Evolutionary conservation across 1,139 yeast genomes (phyloP), one percentile per base, ranked within the genome.

Genomic region (Candida pseudoviswanathii): DNA sequence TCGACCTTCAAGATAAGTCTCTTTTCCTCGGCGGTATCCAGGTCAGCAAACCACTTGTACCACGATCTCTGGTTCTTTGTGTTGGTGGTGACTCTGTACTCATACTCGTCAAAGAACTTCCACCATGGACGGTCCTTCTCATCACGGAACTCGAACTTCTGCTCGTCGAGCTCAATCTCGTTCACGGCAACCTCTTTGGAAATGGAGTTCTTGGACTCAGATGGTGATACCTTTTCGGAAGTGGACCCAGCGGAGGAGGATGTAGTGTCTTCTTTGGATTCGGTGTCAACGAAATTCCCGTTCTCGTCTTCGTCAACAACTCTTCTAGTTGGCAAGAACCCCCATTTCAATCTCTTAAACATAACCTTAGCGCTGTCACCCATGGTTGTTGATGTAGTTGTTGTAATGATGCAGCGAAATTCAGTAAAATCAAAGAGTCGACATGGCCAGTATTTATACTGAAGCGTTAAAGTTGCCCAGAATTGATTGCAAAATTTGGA

Each of bases 1-100:
- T 87, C 95, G 46, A 86, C 65, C 61, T 87, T 87, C 63, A 79
- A 64, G 44, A 87, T 70, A 46, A 86, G 69, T 44, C 57, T 78
- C 64, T 70, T 81, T 82, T 75, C 80, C 10, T 75, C 84, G 2
- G 77, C 73, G 2, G 89, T 73, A 53, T 78, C 84, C 50, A 68
- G 72, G 30, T 78, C 81, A 55, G 81, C 81, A 60, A 81, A 85
- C 90, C 90, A 85, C 48, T 78, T 74, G 61, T 75, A 84, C 86
- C 86, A 84, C 57, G 77, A 78, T 52, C 80, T 78, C 29, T 64
- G 62, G 2, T 61, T 52, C 41, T 77, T 69, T 30, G 67, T 59
- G 2, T 61, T 57, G 32, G 67, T 66, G 49, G 68, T 74, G 38
- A 73, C 66, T 49, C 88, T 68, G 59, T 82, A 83, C 58, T 83